Conservation (phyloP, 371 early-diverging fungal genomes). For the Phascolomyces articulosus region DNA sequence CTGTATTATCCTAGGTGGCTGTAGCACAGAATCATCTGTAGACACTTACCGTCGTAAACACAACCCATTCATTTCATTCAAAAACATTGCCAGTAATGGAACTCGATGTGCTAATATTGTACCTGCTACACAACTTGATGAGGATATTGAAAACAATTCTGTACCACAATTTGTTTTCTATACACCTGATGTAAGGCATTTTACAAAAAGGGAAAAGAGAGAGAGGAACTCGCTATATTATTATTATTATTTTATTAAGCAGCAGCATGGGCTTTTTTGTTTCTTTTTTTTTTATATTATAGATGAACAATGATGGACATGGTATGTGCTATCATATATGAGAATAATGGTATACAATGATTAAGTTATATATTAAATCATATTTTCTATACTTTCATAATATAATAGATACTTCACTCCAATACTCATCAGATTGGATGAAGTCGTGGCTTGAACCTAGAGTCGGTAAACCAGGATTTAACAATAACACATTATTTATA, state of each 20-base stretch:
- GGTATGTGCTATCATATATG: slow-evolving; percentile 3
- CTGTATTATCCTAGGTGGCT: slow-evolving; percentile 14
- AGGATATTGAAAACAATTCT: slow-evolving; percentile 39
- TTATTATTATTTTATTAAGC: background rate
- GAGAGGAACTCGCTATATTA: background rate
- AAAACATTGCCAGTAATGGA: slow-evolving; percentile 42
- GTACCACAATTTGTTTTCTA: slow-evolving; percentile 59
- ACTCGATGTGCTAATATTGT: slow-evolving; percentile 58
- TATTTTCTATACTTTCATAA: too few relatives aligned
- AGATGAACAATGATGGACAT: slow-evolving; percentile 52
- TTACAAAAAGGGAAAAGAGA: too few relatives aligned
- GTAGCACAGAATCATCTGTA: slow-evolving; percentile 22
- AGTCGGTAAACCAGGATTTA: slow-evolving; percentile 40
- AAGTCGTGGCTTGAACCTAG: slow-evolving; percentile 51
- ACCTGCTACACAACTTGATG: slow-evolving; percentile 42
- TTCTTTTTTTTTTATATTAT: too few relatives aligned
- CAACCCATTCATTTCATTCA: slow-evolving; percentile 65
- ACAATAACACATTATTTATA: slow-evolving; percentile 53
- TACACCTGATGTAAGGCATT: slow-evolving; percentile 33
- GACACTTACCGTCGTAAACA: slow-evolving; percentile 55
- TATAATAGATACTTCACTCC: slow-evolving; percentile 48
- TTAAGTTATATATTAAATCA: too few relatives aligned
- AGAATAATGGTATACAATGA: too few relatives aligned
- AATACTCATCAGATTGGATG: slow-evolving; percentile 52
- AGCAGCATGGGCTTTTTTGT: background rate